Base-by-base conservation (phyloP, 2,329 filamentous ascomycete genomes). In the Aspergillus pseudoglaucus region DNA sequence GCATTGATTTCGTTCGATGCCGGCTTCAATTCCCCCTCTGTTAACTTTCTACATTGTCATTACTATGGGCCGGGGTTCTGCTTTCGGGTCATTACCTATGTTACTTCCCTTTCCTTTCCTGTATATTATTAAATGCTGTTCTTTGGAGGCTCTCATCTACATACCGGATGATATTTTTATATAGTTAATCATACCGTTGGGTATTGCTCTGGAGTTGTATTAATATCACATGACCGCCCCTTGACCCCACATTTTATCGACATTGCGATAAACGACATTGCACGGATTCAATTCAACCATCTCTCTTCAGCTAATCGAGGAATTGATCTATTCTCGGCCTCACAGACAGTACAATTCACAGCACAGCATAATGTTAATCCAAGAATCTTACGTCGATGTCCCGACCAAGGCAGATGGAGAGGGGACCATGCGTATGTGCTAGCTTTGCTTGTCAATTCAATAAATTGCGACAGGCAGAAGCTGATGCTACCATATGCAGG, bases 401-500 rank as follows among this genome's bases (percentile, higher is more conserved):
- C 60, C 62, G 38, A 70, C 66, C 48, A 62, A 54, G 45, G 67
- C 63, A n/a, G 67, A 64, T 48, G 67, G 65, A 37, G 56, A 60
- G 46, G 67, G 67, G 20, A 57, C 51, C 37, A 70, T 70, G 67
- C 65, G 67, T 70, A 65, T 52, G 60, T 57, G 25, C 25, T 30
- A 30, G 25, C 25, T 12, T 30, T 30, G 25, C 25, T 27, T 10
- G 25, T 12, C 10, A 12, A 30, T 30, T 30, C 9, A 12, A 30
- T 4, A 30, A 30, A 12, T 12, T 30, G 10, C 25, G 25, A 12
- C 25, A 30, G 25, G 25, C 25, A 30, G 25, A 14, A 42, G 40
- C 42, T 30, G 15, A 44, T 8, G n/a, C 22, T 42, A 8, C 10
- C 25, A 22, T 15, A 30, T 20, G 10, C 65, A 95, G 89, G 90